Evolutionary conservation across 1,284 basidiomycete species (phyloP).

Genomic region (Tetrapyrgos nigripes): DNA sequence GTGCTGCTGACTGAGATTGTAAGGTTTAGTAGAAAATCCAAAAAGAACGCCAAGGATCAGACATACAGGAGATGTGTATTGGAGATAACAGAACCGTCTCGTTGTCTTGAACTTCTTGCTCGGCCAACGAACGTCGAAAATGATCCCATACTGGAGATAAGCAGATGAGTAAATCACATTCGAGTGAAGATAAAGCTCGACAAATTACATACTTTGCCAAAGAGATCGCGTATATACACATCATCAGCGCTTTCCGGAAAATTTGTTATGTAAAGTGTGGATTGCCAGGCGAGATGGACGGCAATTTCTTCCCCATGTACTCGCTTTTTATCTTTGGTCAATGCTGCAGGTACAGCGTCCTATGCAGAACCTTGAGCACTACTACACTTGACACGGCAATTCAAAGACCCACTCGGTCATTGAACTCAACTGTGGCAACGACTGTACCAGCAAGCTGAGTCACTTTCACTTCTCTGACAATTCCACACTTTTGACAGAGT

Average conservation of each 20-base stretch:
- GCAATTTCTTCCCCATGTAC: slow-evolving; percentile 76
- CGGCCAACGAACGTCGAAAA: slow-evolving; percentile 98
- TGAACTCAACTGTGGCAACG: slow-evolving; percentile 86
- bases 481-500: slow-evolving; percentile 71
- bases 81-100: slow-evolving; percentile 94
- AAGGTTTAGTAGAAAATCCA: slow-evolving; percentile 2
- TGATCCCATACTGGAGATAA: slow-evolving; percentile 76
- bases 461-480: slow-evolving; percentile 81
- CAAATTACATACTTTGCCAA: slow-evolving; percentile 64
- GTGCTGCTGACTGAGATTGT: slow-evolving; percentile 66
- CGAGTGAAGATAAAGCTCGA: not conserved
- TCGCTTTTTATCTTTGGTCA: slow-evolving; percentile 94
- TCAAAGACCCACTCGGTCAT: slow-evolving; percentile 60
- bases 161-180: slow-evolving; percentile 11
- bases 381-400: too few relatives aligned
- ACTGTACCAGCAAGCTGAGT: slow-evolving; percentile 60
- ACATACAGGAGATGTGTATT: slow-evolving; percentile 84
- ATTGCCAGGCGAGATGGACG: slow-evolving; percentile 92
- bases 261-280: slow-evolving; percentile 96
- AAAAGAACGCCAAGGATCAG: slow-evolving; percentile 21
- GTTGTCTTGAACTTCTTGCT: slow-evolving; percentile 94
- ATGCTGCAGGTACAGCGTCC: slow-evolving; percentile 84
- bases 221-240: slow-evolving; percentile 74
- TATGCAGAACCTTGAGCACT: slow-evolving; percentile 38
- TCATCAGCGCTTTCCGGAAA: slow-evolving; percentile 92